Percentiles rank a stretch among this genome's conserved stretches.
These are phyloP conservation scores for Mycosphaerella sp. DNA, from an alignment of 2,329 filamentous ascomycete genomes.

Conservation along the genomic window DNA sequence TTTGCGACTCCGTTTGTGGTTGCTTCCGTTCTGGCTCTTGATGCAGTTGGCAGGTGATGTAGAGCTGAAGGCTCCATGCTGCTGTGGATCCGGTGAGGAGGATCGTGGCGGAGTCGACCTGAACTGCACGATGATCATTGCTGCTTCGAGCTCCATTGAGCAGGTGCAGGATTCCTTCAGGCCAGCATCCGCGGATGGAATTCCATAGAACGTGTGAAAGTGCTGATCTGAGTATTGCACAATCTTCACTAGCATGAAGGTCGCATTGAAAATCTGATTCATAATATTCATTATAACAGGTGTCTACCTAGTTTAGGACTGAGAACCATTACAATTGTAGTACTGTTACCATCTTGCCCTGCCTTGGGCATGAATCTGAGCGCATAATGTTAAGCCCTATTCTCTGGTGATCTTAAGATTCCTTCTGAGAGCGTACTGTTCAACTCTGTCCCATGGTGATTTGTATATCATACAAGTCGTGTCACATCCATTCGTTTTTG, in stretches of 20 bases:
- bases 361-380: too few relatives aligned
- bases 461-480: constrained; percentile 2
- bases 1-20: neutral
- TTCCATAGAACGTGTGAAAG: too few relatives aligned
- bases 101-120: neutral
- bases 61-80: neutral
- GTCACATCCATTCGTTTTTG: neutral
- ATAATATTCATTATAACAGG: too few relatives aligned
- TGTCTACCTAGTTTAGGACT: too few relatives aligned
- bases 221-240: too few relatives aligned
- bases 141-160: neutral
- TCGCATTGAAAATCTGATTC: too few relatives aligned
- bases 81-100: neutral
- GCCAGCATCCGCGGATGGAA: too few relatives aligned
- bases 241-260: too few relatives aligned
- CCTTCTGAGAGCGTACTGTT: neutral
- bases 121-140: neutral
- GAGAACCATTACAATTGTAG: too few relatives aligned
- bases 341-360: too few relatives aligned
- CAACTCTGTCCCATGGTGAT: neutral
- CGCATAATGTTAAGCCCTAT: neutral
- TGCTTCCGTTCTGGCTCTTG: neutral
- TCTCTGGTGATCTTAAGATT: neutral
- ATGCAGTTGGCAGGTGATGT: neutral
- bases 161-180: neutral